Conservation (phyloP, 1,284 basidiomycete species). For the Rhodotorula mucilaginosa region DNA sequence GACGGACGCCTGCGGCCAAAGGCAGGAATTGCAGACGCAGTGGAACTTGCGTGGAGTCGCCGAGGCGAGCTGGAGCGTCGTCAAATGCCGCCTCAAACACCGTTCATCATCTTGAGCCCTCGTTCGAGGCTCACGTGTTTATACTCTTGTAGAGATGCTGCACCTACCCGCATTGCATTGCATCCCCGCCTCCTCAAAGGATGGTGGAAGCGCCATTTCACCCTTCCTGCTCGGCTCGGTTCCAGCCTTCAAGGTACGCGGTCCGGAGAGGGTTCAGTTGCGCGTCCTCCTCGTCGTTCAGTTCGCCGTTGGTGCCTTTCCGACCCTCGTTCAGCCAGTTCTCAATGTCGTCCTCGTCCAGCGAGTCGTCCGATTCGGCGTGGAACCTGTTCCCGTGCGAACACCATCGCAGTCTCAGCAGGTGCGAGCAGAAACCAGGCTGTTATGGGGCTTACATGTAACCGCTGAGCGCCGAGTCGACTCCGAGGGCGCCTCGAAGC, state of each 20-base stretch:
- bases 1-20: slow-evolving; percentile 17
- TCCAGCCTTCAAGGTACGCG: slow-evolving; percentile 30
- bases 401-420: too few species aligned
- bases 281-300: slow-evolving; percentile 33
- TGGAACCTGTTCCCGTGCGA: slow-evolving; percentile 29
- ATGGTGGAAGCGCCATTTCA: background rate
- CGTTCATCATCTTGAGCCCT: background rate
- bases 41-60: slow-evolving; percentile 34
- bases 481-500: slow-evolving; percentile 20
- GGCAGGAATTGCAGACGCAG: slow-evolving; percentile 29
- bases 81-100: background rate
- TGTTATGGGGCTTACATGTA: slow-evolving; percentile 19
- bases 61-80: slow-evolving; percentile 34
- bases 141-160: background rate
- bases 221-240: slow-evolving; percentile 15
- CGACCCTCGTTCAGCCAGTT: slow-evolving; percentile 8
- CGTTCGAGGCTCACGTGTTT: background rate
- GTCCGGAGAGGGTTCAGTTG: slow-evolving; percentile 34
- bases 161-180: too few species aligned
- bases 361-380: slow-evolving; percentile 16
- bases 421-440: too few species aligned
- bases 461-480: slow-evolving; percentile 14
- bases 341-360: slow-evolving; percentile 20
- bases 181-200: too few species aligned
- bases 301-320: slow-evolving; percentile 15